Evolutionary conservation across 1,284 basidiomycete species (phyloP).

Genomic region (Rhodotorula sp.): DNA sequence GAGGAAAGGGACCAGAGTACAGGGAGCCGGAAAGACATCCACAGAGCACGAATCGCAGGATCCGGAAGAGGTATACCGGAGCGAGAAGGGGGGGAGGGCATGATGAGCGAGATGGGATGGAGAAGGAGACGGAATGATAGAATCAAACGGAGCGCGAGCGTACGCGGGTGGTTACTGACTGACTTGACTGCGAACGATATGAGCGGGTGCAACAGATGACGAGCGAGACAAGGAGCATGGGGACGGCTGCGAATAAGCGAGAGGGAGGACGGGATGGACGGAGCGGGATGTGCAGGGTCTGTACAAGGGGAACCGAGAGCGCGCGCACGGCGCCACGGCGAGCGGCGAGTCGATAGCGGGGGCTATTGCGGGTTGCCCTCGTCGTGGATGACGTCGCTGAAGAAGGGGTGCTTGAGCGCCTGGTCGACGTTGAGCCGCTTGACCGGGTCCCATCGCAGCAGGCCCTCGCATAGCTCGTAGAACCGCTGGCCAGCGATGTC

Average conservation of each 20-base stretch:
- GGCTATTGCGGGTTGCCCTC: not conserved
- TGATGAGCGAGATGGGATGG: too few species aligned
- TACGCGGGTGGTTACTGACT: too few species aligned
- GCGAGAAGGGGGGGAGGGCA: too few species aligned
- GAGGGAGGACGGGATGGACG: not conserved
- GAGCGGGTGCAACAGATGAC: too few species aligned
- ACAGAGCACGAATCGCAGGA: too few species aligned
- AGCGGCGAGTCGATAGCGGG: not conserved
- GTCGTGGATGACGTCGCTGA: constrained; percentile 48
- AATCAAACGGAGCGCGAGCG: too few species aligned
- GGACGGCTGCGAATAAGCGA: not conserved
- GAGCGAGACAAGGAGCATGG: not conserved
- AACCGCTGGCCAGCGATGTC: constrained; percentile 52
- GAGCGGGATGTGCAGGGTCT: not conserved
- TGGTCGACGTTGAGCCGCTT: constrained; percentile 82
- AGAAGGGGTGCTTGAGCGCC: constrained; percentile 84
- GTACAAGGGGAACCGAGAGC: not conserved
- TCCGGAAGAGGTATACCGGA: too few species aligned
- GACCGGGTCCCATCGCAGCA: constrained; percentile 88
- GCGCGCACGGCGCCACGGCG: not conserved
- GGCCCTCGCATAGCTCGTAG: constrained; percentile 81
- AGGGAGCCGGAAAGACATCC: too few species aligned
- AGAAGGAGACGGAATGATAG: too few species aligned
- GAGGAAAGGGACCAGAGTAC: too few species aligned
- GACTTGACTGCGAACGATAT: too few species aligned